phyloP scores from a whole-genome alignment of 139 green algal genomes.

The Picochlorum costavermella region DNA sequence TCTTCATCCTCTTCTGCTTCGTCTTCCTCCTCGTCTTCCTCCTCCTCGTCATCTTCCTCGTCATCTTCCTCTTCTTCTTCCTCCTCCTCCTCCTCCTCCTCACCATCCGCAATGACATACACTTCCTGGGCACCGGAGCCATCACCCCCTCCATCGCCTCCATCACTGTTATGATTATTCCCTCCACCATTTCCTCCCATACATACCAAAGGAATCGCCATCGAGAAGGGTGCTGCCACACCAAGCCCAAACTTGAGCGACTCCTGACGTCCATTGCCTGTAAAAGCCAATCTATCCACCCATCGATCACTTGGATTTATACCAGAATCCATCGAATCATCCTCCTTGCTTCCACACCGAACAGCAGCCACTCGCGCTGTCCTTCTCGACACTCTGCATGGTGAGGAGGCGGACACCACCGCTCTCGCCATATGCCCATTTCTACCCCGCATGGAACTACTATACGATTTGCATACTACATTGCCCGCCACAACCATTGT shows the following conservation, averaged over 20 bases:
- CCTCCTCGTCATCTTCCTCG: slow-evolving; percentile 21
- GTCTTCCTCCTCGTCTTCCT: slow-evolving; percentile 13
- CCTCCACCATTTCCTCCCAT: slow-evolving; percentile 14
- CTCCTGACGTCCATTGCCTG: not conserved
- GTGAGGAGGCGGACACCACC: too few relatives aligned
- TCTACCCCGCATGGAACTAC: too few relatives aligned
- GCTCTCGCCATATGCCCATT: too few relatives aligned
- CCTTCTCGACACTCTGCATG: too few relatives aligned
- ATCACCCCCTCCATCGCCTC: slow-evolving; percentile 21
- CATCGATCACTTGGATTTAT: too few relatives aligned
- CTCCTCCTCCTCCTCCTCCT: slow-evolving; percentile 29
- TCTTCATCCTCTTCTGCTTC: slow-evolving; percentile 24
- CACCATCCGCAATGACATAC: slow-evolving; percentile 22
- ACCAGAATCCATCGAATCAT: too few relatives aligned
- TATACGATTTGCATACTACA: too few relatives aligned
- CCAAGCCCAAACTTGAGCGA: not conserved
- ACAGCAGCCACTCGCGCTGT: too few relatives aligned
- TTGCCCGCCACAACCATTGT: too few relatives aligned
- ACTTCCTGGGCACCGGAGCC: slow-evolving; percentile 14
- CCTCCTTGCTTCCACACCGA: too few relatives aligned
- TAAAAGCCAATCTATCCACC: too few relatives aligned
- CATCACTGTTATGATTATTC: slow-evolving; percentile 9
- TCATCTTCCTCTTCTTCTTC: slow-evolving; percentile 20
- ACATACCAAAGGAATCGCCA: slow-evolving; percentile 6
- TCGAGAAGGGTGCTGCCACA: not conserved